Percentiles rank a stretch among this genome's conserved stretches.
phyloP scores from a whole-genome alignment of 129 eudicot genomes.

The Silybum marianum region DNA sequence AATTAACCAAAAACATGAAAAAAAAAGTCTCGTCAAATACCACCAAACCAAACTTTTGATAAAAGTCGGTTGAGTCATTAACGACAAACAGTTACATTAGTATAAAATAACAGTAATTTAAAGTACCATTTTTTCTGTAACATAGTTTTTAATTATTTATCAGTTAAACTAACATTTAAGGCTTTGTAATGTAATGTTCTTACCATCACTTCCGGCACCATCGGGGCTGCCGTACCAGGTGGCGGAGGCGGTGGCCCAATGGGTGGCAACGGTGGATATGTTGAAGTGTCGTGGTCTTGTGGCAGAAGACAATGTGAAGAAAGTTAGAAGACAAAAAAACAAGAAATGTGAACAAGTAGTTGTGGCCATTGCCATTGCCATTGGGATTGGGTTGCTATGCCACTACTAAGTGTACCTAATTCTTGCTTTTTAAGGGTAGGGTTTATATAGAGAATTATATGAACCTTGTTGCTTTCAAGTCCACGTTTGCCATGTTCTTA shows the following conservation, averaged over 20 bases:
- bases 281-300: constrained; percentile 56
- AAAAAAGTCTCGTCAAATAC: not conserved
- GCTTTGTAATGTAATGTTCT: not conserved
- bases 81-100: not conserved
- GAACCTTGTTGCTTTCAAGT: constrained; percentile 40
- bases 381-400: not conserved
- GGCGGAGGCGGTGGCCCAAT: constrained; percentile 74
- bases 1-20: not conserved
- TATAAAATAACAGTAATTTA: not conserved
- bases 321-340: constrained; percentile 33
- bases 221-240: constrained; percentile 87
- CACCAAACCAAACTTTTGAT: not conserved
- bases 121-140: not conserved
- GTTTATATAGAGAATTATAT: constrained; percentile 34
- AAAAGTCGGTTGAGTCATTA: not conserved
- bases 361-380: constrained; percentile 42
- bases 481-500: constrained; percentile 43
- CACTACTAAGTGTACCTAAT: constrained; percentile 18
- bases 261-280: constrained; percentile 45
- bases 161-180: not conserved
- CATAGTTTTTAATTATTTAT: too few species aligned
- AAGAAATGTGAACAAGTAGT: constrained; percentile 29
- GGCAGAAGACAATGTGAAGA: constrained; percentile 39
- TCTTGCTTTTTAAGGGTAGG: constrained; percentile 23
- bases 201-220: constrained; percentile 92